These are phyloP conservation scores for Vitis cinerea DNA, from an alignment of 164 flowering plant species.

Conservation along the genomic window DNA sequence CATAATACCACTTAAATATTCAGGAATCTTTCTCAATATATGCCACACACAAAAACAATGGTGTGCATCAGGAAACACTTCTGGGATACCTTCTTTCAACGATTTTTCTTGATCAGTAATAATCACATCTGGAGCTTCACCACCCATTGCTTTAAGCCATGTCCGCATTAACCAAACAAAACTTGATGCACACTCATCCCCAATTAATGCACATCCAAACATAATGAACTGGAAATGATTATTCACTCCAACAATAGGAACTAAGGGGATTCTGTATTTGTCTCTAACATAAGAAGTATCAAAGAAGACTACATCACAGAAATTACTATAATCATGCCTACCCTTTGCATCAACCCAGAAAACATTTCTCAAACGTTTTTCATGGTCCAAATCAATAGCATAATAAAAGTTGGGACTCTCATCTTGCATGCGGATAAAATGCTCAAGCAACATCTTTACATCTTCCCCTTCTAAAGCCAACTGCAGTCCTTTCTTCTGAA, in stretches of 20 bases:
- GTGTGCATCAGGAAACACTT: conserved; percentile 21
- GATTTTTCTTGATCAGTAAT: conserved; percentile 31
- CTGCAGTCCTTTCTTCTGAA: conserved; percentile 31
- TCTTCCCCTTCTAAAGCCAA: conserved; percentile 25
- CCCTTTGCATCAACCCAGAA: conserved; percentile 38
- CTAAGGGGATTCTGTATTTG: conserved; percentile 23
- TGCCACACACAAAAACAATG: conserved; percentile 35
- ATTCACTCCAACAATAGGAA: conserved; percentile 32
- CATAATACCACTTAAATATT: conserved; percentile 10
- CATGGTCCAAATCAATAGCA: conserved; percentile 28
- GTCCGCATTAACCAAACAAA: conserved; percentile 29
- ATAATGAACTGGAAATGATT: conserved; percentile 31
- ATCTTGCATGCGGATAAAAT: conserved; percentile 24
- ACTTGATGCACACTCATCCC: conserved; percentile 16
- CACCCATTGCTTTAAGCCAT: conserved; percentile 30
- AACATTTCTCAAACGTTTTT: conserved; percentile 23
- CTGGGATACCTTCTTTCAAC: conserved; percentile 23
- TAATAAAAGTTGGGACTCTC: conserved; percentile 28
- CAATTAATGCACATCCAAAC: conserved; percentile 33
- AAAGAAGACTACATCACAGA: conserved; percentile 30
- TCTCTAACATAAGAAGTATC: conserved; percentile 23
- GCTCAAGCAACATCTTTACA: conserved; percentile 18
- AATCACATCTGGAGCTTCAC: conserved; percentile 25
- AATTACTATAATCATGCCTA: conserved; percentile 20
- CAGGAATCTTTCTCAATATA: conserved; percentile 26